Percentiles rank a stretch among this genome's conserved stretches.
Conservation (phyloP, 106 monocot species). For the Apostasia shenzhenica region DNA sequence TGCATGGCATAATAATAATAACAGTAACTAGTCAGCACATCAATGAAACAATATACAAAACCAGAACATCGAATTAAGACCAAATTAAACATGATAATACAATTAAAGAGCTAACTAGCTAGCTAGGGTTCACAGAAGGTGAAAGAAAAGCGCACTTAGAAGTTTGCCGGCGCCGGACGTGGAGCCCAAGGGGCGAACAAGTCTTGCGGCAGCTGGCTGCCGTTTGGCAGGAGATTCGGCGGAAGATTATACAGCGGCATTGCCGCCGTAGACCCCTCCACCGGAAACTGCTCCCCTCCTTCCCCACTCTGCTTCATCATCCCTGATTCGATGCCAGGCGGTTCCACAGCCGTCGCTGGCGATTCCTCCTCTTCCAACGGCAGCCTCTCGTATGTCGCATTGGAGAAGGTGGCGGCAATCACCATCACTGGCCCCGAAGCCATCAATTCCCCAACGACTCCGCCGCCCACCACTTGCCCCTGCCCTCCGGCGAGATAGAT, state of each 20-base stretch:
- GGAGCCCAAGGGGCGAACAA: conserved; percentile 36
- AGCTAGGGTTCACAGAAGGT: no score
- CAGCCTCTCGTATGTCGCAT: conserved; percentile 37
- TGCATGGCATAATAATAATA: no score
- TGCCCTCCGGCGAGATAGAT: conserved; percentile 30
- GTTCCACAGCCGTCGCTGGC: not conserved
- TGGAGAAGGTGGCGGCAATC: conserved; percentile 28
- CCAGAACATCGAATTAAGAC: no score
- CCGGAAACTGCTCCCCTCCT: conserved; percentile 5
- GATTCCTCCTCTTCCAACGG: conserved; percentile 30
- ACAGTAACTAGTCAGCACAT: no score
- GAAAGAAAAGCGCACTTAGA: not conserved
- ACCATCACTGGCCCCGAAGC: conserved; percentile 30
- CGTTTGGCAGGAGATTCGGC: conserved; percentile 31
- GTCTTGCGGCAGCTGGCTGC: conserved; percentile 34
- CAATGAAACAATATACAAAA: no score
- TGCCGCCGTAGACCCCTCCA: not conserved
- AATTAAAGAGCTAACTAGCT: no score
- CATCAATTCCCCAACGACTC: conserved; percentile 23
- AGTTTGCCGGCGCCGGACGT: conserved; percentile 19
- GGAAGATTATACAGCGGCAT: conserved; percentile 21
- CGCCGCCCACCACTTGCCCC: conserved; percentile 26
- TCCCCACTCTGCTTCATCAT: not conserved
- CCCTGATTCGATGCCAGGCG: not conserved
- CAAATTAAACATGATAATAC: no score